Base-by-base conservation (phyloP, 345 rosid genomes). In the Sisymbrium altissimum region DNA sequence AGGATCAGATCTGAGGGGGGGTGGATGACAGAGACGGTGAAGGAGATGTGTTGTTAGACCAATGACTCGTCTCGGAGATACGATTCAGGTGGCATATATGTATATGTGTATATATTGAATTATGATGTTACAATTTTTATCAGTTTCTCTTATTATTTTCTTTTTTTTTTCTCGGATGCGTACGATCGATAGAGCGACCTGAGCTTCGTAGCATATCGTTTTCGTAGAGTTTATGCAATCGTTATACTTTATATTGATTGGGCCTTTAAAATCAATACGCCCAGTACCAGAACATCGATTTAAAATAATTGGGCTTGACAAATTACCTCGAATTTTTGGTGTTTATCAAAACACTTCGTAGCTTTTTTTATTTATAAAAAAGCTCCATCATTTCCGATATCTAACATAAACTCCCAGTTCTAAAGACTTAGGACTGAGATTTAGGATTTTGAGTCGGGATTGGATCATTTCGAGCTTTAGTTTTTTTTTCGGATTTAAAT, bases 1-100 rank as follows among this genome's bases (percentile, higher is more conserved):
- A 49, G 55, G 30, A 49, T 23, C 55, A 80, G 87, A 84, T 83
- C 87, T 80, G 82, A 72, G 29, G 72, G 73, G 60, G 15, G 74
- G 15, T 25, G n/a, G n/a, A n/a, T n/a, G n/a, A n/a, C n/a, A n/a
- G n/a, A 33, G 67, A 60, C 59, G 75, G 59, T 18, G 75, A 38
- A 49, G 68, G 52, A 14, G 23, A 48, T 38, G 13, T 17, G 76
- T 30, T 27, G 4, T 61, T 60, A 71, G 41, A 39, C 53, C 75
- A 61, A 38, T 39, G 61, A 60, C 61, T 62, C 76, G 62, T 48
- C 61, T 39, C 68, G 60, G 68, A 48, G 76, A 39, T 61, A 27
- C 52, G 62, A 29, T 62, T 62, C 68, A 38, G 61, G 62, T 61
- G 40, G 49, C 41, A 71, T 60, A 48, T 58, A 70, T 33, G 38